Evolutionary conservation across 352 stramenopile genomes (phyloP), one percentile per base, ranked within the genome.

Genomic region (Globisporangium okanoganense): DNA sequence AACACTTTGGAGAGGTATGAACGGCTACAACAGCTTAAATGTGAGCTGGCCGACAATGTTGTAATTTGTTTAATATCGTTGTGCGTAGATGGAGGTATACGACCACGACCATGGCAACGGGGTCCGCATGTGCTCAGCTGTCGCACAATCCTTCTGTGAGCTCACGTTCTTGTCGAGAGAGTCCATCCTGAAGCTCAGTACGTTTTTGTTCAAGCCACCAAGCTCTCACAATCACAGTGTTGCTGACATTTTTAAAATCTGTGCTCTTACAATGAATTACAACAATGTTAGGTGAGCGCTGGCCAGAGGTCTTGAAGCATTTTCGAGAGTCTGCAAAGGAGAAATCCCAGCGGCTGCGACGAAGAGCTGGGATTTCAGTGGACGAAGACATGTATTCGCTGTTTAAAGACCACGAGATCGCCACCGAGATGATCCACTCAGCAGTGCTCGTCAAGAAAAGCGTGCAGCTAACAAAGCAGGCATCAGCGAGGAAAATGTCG

Each of bases 1-100:
- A 92, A 24, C 81, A 94, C 56, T 94, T 94, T 72, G 85, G 85
- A n/a, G 85, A 94, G 75, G 78, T 86, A 64, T 12, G 68, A 29
- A 33, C 29, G 18, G n/a, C n/a, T n/a, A 5, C 0, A 6, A 45
- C 13, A n/a, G 29, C 12, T 53, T 22, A 29, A 22, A 53, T 60
- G 16, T 51, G 27, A n/a, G 14, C 48, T 35, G 25, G 16, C 3
- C 47, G 5, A 36, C 9, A 3, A 40, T 16, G 20, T 29, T 51
- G 31, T 41, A 10, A 36, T 18, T 18, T 51, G 31, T 20, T 12
- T 40, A 20, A 20, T 22, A 0, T 61, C 0, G 29, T 33, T n/a
- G 29, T 3, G 22, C 47, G 33, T 61, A 89, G 74, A 66, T 94
- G n/a, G 85, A 94, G 64, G 73, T 94, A 20, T 94, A 92, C 53